Conservation (phyloP, 305 asterid genomes). For the Petunia hybrid region DNA sequence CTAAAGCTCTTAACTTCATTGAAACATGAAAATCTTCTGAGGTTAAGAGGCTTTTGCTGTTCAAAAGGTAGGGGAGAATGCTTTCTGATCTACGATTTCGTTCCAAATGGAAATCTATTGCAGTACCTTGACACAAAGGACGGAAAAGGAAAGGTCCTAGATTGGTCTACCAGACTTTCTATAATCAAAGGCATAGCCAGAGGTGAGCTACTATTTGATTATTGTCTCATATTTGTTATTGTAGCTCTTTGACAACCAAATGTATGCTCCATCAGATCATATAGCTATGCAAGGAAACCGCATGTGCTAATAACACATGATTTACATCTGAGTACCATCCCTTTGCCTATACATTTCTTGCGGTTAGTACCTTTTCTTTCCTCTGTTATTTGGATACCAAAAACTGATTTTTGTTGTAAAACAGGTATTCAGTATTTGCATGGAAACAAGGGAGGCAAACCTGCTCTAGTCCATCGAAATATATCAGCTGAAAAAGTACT, state of each 20-base stretch:
- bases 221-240: not conserved
- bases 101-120: constrained; percentile 80
- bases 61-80: constrained; percentile 95
- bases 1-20: constrained; percentile 71
- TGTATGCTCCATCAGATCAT: not conserved
- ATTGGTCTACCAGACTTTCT: constrained; percentile 74
- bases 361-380: not conserved
- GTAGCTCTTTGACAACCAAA: not conserved
- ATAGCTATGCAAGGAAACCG: not conserved
- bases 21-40: constrained; percentile 78
- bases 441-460: constrained; percentile 55
- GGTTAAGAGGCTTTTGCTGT: constrained; percentile 93
- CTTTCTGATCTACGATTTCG: constrained; percentile 85
- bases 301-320: not conserved
- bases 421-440: constrained; percentile 89
- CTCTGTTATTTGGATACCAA: not conserved
- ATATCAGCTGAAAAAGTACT: constrained; percentile 95
- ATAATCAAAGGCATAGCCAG: constrained; percentile 84
- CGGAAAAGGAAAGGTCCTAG: constrained; percentile 66
- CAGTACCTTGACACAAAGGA: constrained; percentile 69
- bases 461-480: constrained; percentile 75
- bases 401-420: not conserved
- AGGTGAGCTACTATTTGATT: constrained; percentile 54
- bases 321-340: not conserved
- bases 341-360: not conserved